Percentiles rank a stretch among this genome's conserved stretches.
These are phyloP conservation scores for Trypanosoma conorhini DNA, from an alignment of 208 protist species.

Conservation along the genomic window DNA sequence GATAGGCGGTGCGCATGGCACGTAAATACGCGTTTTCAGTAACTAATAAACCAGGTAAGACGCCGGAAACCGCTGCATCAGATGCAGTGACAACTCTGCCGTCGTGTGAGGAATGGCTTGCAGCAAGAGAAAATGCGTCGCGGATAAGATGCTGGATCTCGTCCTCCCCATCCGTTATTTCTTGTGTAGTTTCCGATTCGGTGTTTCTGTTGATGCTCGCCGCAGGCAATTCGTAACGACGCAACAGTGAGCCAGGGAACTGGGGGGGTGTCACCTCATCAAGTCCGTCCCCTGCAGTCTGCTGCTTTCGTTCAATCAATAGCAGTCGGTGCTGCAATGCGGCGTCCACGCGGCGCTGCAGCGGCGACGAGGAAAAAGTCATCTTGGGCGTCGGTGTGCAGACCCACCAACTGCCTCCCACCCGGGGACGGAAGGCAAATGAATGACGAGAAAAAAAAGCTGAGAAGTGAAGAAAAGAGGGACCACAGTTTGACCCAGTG, in stretches of 20 bases:
- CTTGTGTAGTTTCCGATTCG: neutral
- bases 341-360: conserved; percentile 16
- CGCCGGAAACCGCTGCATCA: neutral
- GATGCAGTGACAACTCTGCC: neutral
- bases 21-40: conserved; percentile 12
- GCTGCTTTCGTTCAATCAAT: neutral
- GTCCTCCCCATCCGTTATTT: conserved; percentile 7
- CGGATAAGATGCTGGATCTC: neutral
- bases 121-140: conserved; percentile 17
- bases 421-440: neutral
- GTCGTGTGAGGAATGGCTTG: neutral
- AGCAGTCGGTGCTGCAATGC: neutral
- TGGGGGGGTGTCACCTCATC: neutral
- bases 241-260: neutral
- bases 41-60: neutral
- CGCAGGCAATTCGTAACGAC: neutral
- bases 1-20: conserved; percentile 18
- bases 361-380: neutral
- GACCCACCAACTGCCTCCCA: neutral
- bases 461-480: neutral
- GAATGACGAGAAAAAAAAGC: neutral
- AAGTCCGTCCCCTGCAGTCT: neutral
- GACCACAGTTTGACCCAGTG: too few species aligned
- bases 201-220: too few species aligned
- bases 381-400: too few species aligned